Percentiles rank a stretch among this genome's conserved stretches.
These are phyloP conservation scores for Solanum pinnatisectum DNA, from an alignment of 257 asterid genomes.

Conservation along the genomic window DNA sequence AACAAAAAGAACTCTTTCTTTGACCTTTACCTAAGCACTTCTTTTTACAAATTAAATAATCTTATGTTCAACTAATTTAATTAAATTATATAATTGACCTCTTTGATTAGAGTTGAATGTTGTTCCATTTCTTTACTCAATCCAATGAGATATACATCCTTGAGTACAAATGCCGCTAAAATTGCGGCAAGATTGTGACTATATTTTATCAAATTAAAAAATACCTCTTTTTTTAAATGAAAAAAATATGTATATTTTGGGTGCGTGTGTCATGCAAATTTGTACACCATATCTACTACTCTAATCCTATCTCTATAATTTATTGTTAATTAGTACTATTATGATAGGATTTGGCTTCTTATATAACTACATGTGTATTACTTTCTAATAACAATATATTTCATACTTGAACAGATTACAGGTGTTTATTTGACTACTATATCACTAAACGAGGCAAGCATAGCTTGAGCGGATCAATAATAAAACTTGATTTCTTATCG, in stretches of 20 bases:
- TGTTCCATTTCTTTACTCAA: neutral
- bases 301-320: neutral
- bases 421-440: no score
- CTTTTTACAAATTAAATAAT: neutral
- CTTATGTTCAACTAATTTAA: neutral
- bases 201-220: neutral
- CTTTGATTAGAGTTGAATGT: neutral
- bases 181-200: slow-evolving; percentile 13
- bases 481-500: neutral
- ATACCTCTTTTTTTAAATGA: neutral
- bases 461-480: no score
- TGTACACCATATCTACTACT: neutral
- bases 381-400: no score
- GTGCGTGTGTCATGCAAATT: neutral
- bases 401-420: no score
- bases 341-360: neutral
- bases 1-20: neutral
- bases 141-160: neutral
- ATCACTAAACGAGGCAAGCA: neutral
- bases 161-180: neutral
- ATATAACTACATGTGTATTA: no score
- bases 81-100: neutral
- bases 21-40: neutral
- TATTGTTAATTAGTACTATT: neutral
- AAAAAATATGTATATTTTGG: neutral